Percentiles rank a stretch among this genome's conserved stretches.
These are phyloP conservation scores for Trypanosoma platydactyli DNA, from an alignment of 208 protist genomes.

Conservation along the genomic window DNA sequence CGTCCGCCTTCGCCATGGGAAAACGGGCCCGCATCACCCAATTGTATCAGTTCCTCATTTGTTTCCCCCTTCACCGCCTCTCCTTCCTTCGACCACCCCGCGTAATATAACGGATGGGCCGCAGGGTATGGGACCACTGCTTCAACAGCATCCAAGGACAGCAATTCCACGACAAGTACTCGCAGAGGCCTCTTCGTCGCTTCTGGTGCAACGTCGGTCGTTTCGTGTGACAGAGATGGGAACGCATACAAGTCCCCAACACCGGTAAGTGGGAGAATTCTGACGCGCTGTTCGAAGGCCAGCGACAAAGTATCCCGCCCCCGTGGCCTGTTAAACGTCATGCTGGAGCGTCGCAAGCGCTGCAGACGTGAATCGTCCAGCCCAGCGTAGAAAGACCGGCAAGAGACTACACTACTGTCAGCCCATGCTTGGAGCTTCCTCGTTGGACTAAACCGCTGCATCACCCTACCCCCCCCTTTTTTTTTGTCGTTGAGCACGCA, in stretches of 20 bases:
- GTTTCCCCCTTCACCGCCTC: not conserved
- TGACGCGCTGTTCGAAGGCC: slow-evolving; percentile 72
- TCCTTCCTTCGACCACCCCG: slow-evolving; percentile 26
- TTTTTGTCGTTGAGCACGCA: not conserved
- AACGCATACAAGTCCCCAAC: slow-evolving; percentile 43
- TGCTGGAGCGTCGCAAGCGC: slow-evolving; percentile 54
- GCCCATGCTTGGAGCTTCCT: not conserved
- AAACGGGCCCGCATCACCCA: not conserved
- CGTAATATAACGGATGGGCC: slow-evolving; percentile 64
- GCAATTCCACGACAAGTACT: slow-evolving; percentile 70
- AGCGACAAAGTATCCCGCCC: slow-evolving; percentile 76
- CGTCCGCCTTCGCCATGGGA: slow-evolving; percentile 2
- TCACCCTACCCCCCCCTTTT: not conserved
- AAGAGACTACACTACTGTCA: not conserved
- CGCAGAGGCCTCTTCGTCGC: slow-evolving; percentile 3
- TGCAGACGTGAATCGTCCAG: slow-evolving; percentile 69
- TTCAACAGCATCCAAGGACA: slow-evolving; percentile 35
- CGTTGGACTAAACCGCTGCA: slow-evolving; percentile 4
- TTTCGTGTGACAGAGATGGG: not conserved
- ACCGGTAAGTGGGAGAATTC: slow-evolving; percentile 31
- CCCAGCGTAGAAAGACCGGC: slow-evolving; percentile 64
- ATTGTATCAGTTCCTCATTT: not conserved
- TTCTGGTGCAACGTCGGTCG: not conserved
- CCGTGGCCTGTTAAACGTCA: slow-evolving; percentile 76
- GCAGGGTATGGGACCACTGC: slow-evolving; percentile 50